A percentile compares a stretch with the other conserved stretches of the same genome.
Evolutionary conservation across 305 asterid genomes (phyloP).

Genomic region (Fraxinus velutina): DNA sequence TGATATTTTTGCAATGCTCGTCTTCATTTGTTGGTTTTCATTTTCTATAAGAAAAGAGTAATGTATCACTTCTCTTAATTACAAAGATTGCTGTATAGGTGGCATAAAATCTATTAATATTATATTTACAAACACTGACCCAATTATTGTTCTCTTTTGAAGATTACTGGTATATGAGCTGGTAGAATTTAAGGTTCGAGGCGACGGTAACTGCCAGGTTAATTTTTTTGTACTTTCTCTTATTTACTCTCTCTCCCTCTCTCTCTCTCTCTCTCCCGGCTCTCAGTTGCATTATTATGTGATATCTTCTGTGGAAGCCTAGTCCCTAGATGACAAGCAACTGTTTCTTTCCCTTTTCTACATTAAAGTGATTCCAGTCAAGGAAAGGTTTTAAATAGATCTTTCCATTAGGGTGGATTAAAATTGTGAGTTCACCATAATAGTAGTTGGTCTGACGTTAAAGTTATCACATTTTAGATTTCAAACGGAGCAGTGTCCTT

Average conservation of each 20-base stretch:
- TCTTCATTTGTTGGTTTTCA: no score
- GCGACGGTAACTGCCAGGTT: slow-evolving; percentile 98
- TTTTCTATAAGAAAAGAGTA: background rate
- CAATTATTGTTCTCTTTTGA: slow-evolving; percentile 30
- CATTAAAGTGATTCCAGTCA: background rate
- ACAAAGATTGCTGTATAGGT: background rate
- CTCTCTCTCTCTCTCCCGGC: background rate
- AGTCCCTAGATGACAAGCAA: background rate
- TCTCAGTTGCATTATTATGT: background rate
- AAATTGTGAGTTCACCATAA: background rate
- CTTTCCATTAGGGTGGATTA: background rate
- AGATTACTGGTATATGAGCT: slow-evolving; percentile 83
- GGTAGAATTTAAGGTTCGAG: slow-evolving; percentile 79
- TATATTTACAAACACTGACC: slow-evolving; percentile 21
- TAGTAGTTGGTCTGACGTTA: background rate
- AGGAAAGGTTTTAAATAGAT: background rate
- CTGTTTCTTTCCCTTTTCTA: background rate
- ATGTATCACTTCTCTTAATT: background rate
- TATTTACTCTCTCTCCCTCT: background rate
- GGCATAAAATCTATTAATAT: background rate
- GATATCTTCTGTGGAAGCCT: background rate
- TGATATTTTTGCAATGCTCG: background rate
- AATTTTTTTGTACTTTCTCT: slow-evolving; percentile 11
- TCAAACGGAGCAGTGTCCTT: background rate
- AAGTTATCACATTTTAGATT: background rate